Conservation (phyloP, 2,329 filamentous ascomycete species). For the Colletotrichum sp. region DNA sequence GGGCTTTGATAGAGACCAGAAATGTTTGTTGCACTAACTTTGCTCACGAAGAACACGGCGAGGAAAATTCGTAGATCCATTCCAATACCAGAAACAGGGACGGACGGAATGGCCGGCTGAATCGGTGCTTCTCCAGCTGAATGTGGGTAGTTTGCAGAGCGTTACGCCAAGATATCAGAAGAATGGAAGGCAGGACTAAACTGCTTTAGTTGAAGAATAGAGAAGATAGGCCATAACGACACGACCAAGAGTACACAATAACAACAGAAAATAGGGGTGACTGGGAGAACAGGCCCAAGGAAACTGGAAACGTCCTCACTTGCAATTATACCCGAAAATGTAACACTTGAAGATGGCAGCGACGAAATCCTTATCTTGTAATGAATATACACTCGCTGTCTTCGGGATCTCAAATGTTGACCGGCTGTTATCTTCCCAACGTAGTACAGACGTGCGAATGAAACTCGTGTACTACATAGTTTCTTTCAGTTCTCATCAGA, state of each 20-base stretch:
- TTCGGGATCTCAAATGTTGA: not conserved
- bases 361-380: not conserved
- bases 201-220: not conserved
- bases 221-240: not conserved
- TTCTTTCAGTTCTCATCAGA: not conserved
- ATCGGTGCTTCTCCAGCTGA: too few species aligned
- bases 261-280: not conserved
- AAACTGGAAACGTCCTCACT: rapidly evolving
- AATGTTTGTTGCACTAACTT: not conserved
- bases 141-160: not conserved
- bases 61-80: not conserved
- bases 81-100: not conserved
- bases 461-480: not conserved
- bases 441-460: not conserved
- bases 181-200: not conserved
- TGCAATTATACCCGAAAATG: not conserved
- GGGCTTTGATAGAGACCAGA: not conserved
- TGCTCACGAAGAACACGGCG: not conserved
- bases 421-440: not conserved
- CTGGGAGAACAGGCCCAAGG: not conserved
- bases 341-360: not conserved
- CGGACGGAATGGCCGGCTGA: too few species aligned
- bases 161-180: not conserved
- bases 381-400: too few species aligned
- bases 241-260: not conserved